Conservation (phyloP, 1,284 basidiomycete species). For the Fereydounia khargensis region DNA sequence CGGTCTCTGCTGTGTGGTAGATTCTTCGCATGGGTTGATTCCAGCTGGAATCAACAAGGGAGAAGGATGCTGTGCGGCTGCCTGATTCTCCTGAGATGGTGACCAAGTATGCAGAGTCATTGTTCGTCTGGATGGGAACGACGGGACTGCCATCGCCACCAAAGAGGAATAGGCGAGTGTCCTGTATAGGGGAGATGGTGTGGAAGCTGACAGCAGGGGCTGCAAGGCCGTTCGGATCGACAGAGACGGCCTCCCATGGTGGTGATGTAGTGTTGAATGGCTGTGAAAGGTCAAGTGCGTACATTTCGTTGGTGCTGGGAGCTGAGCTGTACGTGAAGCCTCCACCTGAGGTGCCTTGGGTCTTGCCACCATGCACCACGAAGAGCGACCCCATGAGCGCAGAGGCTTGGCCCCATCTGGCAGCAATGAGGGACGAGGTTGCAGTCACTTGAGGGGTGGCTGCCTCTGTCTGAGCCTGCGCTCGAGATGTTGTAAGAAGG, state of each 20-base stretch:
- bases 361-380: constrained; percentile 49
- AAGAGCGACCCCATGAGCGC: constrained; percentile 28
- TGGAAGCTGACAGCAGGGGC: constrained; percentile 40
- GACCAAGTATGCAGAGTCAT: constrained; percentile 43
- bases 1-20: constrained; percentile 35
- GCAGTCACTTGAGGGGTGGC: too few species aligned
- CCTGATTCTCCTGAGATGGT: constrained; percentile 10
- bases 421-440: background rate
- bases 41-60: constrained; percentile 21
- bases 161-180: constrained; percentile 33
- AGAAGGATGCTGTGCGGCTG: constrained; percentile 9
- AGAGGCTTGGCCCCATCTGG: constrained; percentile 49
- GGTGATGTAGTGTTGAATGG: constrained; percentile 21
- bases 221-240: background rate
- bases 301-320: constrained; percentile 33
- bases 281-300: constrained; percentile 31
- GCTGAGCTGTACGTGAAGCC: constrained; percentile 45
- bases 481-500: too few species aligned
- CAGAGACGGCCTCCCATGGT: constrained; percentile 27
- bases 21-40: constrained; percentile 42
- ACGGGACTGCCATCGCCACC: constrained; percentile 33
- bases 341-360: constrained; percentile 32
- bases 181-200: constrained; percentile 39
- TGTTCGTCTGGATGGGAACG: constrained; percentile 33
- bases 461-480: constrained; percentile 4